These are phyloP conservation scores for Coemansia sp. DNA, from an alignment of 192 early-diverging fungal species.

Conservation along the genomic window DNA sequence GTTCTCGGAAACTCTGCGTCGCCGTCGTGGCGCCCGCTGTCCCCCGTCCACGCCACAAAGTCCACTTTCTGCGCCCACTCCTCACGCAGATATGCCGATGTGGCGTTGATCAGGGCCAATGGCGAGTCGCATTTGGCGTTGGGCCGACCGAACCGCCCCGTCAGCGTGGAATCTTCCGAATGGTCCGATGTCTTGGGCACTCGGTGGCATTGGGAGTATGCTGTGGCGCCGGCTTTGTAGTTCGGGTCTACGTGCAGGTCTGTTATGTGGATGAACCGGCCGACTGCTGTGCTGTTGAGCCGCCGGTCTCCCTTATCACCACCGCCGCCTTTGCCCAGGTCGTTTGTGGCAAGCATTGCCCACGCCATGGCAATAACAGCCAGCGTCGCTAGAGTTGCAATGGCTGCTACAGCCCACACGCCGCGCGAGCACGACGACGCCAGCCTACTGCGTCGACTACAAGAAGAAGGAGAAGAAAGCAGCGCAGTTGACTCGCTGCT, in stretches of 20 bases:
- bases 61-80: conserved; percentile 57
- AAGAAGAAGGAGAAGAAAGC: not conserved
- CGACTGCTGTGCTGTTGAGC: conserved; percentile 39
- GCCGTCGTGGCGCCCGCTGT: conserved; percentile 72
- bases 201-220: conserved; percentile 63
- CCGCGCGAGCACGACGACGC: not conserved
- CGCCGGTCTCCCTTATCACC: conserved; percentile 5
- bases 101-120: conserved; percentile 57
- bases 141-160: conserved; percentile 62
- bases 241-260: conserved; percentile 70
- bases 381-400: not conserved
- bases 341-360: not conserved
- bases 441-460: not conserved
- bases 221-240: conserved; percentile 59
- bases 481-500: conserved; percentile 11
- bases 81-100: conserved; percentile 57
- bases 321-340: not conserved
- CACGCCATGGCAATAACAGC: conserved; percentile 9
- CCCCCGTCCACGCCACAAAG: conserved; percentile 76
- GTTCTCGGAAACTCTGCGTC: conserved; percentile 67
- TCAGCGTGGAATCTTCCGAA: conserved; percentile 7
- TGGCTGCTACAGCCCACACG: not conserved
- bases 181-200: conserved; percentile 3
- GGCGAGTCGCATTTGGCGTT: conserved; percentile 68
- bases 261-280: conserved; percentile 72